These are phyloP conservation scores for Dinochytrium kinnereticum DNA, from an alignment of 371 early-diverging fungal species.

Conservation along the genomic window DNA sequence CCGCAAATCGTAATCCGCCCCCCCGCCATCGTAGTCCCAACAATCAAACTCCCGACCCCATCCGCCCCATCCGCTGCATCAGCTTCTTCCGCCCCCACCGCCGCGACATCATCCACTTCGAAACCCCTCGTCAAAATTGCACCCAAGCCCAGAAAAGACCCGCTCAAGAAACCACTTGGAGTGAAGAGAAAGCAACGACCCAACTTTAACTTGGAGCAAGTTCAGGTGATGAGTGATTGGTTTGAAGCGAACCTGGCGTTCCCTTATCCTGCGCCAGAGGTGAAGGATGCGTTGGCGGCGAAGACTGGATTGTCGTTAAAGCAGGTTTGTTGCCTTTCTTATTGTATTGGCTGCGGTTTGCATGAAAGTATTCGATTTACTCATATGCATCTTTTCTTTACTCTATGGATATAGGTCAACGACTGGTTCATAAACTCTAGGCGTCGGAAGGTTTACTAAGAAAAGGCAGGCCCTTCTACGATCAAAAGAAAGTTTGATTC, in stretches of 20 bases:
- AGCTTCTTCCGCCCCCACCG: too few relatives aligned
- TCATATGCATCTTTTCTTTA: too few relatives aligned
- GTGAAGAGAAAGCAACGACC: constrained; percentile 4
- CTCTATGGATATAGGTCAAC: background rate
- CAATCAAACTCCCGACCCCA: too few relatives aligned
- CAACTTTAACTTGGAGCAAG: background rate
- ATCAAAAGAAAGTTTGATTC: too few relatives aligned
- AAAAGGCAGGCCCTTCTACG: too few relatives aligned
- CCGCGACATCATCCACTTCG: too few relatives aligned
- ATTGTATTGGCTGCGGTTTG: background rate
- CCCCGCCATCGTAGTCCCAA: too few relatives aligned
- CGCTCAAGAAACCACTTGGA: too few relatives aligned
- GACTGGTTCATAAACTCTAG: constrained; percentile 1
- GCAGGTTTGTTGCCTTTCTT: constrained; percentile 1
- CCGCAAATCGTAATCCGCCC: too few relatives aligned
- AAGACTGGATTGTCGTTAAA: constrained; percentile 12
- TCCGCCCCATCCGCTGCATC: too few relatives aligned
- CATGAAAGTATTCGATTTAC: background rate
- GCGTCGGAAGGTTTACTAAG: background rate
- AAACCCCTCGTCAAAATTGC: too few relatives aligned
- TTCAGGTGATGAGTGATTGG: background rate
- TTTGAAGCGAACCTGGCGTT: constrained; percentile 12
- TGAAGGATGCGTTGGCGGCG: constrained; percentile 5
- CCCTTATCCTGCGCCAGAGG: constrained; percentile 13
- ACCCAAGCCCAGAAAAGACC: too few relatives aligned